Evolutionary conservation across 2,329 filamentous ascomycete species (phyloP).

Genomic region (Beauveria pseudobassiana): DNA sequence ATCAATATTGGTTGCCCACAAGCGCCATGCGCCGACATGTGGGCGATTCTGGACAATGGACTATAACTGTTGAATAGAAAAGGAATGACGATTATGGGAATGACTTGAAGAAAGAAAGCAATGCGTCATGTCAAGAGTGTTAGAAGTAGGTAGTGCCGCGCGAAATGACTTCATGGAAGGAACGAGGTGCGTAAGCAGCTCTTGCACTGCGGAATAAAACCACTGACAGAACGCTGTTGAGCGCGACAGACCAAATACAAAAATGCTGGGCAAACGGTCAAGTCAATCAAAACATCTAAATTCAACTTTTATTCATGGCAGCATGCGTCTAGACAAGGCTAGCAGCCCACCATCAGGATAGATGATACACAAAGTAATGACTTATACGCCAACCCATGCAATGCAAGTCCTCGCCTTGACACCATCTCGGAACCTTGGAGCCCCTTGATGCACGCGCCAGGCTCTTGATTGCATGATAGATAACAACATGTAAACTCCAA

Average conservation of each 20-base stretch:
- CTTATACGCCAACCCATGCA: constrained; percentile 40
- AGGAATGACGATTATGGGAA: constrained; percentile 2
- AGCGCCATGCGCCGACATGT: neutral
- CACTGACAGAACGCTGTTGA: neutral
- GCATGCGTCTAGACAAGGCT: neutral
- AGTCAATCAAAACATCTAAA: neutral
- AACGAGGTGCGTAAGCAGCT: neutral
- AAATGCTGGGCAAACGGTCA: neutral
- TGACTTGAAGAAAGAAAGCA: neutral
- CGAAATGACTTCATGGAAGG: neutral
- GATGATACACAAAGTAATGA: constrained; percentile 20
- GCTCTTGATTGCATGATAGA: constrained; percentile 34
- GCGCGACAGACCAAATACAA: neutral
- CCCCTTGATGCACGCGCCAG: constrained; percentile 29
- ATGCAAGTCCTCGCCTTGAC: constrained; percentile 42
- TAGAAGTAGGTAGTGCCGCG: neutral
- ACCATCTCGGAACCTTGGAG: constrained; percentile 15
- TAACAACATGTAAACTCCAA: constrained; percentile 22
- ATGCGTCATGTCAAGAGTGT: neutral
- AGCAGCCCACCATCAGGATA: constrained; percentile 12
- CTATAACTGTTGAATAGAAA: neutral
- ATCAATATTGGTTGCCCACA: neutral
- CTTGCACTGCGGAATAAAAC: neutral
- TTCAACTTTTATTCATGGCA: constrained; percentile 11
- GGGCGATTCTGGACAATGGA: neutral